Evolutionary conservation across 2,329 filamentous ascomycete species (phyloP).

Genomic region (Diaporthe sp.): DNA sequence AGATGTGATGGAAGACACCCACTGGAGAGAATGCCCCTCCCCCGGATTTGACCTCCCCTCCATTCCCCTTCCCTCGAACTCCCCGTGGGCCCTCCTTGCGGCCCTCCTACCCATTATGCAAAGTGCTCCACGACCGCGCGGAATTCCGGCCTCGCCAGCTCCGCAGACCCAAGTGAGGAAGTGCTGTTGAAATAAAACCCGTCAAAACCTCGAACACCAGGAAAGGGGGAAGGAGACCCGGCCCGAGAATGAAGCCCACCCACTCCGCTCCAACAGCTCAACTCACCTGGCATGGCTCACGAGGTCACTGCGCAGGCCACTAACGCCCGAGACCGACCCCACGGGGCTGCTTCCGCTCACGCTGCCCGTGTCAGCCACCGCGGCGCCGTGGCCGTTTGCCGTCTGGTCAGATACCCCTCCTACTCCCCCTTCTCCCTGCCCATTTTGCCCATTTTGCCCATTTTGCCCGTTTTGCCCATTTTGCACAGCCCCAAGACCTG

Average conservation of each 20-base stretch:
- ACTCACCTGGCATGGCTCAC: constrained; percentile 32
- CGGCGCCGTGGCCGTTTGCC: background rate
- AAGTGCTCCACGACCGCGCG: constrained; percentile 2
- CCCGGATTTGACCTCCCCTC: background rate
- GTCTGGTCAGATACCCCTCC: background rate
- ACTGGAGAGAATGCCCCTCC: background rate
- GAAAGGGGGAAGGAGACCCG: background rate
- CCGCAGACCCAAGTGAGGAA: constrained; percentile 17
- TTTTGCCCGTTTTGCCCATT: background rate
- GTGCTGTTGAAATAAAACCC: background rate
- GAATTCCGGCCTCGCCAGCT: constrained; percentile 10
- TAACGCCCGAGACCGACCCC: constrained; percentile 33
- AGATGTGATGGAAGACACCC: background rate
- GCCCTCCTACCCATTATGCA: background rate
- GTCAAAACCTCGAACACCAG: constrained; percentile 21
- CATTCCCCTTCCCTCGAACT: background rate
- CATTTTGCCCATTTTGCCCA: background rate
- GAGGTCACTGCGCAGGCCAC: constrained; percentile 18
- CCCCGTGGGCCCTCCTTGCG: background rate
- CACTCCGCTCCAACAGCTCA: background rate
- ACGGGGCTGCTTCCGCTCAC: constrained; percentile 24
- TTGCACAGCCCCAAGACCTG: background rate
- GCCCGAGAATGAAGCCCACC: background rate
- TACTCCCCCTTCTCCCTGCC: background rate
- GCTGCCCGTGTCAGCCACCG: constrained; percentile 25